Base-by-base conservation (phyloP, 1,284 basidiomycete genomes). In the Porogramme epimiltina region DNA sequence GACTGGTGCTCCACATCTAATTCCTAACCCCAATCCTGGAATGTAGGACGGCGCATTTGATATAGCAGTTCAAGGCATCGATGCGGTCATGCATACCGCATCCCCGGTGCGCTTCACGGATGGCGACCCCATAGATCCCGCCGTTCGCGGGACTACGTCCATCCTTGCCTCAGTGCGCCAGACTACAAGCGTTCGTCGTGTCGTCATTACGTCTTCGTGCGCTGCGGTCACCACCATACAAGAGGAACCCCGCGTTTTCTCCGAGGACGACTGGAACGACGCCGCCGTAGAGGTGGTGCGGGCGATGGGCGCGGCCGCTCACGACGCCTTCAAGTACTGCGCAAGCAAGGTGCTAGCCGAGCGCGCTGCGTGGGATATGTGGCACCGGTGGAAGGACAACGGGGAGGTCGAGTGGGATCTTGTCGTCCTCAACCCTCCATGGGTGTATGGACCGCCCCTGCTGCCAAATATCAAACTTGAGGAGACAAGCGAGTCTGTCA, bases 281-380 rank as follows among this genome's bases (percentile, higher is more conserved):
- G 71, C 75, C 38, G 73, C 77, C 2, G 67, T 80, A 16, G 64
- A 74, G n/a, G 70, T 76, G 28, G 68, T 78, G 57, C 73, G 79
- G 42, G 83, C 84, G 6, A 64, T 63, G 13, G 71, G 77, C 11
- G 78, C 82, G 0, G 44, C 68, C 0, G 60, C 56, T 2, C 51
- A 68, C 1, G 60, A 58, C 2, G 52, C 66, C 4, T 62, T 66
- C 36, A 81, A 79, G 60, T 89, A 88, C 62, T 66, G 73, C 45
- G 79, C 76, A 11, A 80, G 77, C 19, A 91, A 93, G 73, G 81
- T 79, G 2, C 71, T 91, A 2, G 87, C 89, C 2, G 90, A 93
- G 65, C 72, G 68, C 59, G 75, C 75, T n/a, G 78, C 79, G 3
- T 84, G 81, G 81, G n/a, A 37, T 6, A 13, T n/a, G 34, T 18